These are phyloP conservation scores for Suhomyces panamericanus DNA, from an alignment of 1,139 yeast species.

Conservation along the genomic window DNA sequence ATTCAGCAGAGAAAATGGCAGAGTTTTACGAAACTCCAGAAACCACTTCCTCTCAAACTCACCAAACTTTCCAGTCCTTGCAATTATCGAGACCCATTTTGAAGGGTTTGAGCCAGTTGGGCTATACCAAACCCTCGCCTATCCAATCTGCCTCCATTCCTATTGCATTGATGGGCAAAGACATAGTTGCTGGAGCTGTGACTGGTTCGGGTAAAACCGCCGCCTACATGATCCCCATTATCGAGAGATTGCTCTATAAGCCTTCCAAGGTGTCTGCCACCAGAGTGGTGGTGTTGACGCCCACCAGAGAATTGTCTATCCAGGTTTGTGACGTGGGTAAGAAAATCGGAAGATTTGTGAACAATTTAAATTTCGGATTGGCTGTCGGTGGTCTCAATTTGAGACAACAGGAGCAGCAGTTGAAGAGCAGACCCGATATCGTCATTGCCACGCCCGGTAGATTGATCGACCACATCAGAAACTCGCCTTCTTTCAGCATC, in stretches of 20 bases:
- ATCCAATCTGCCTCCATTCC: slow-evolving; percentile 95
- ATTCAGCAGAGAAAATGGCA: slow-evolving; percentile 71
- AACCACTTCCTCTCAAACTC: slow-evolving; percentile 43
- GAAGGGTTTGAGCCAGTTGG: slow-evolving; percentile 76
- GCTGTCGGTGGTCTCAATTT: slow-evolving; percentile 98
- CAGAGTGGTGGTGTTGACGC: slow-evolving; percentile 85
- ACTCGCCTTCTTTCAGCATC: slow-evolving; percentile 89
- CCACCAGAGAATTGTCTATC: slow-evolving; percentile 97
- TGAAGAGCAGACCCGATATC: slow-evolving; percentile 88
- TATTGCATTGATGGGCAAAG: slow-evolving; percentile 87
- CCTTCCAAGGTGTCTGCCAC: slow-evolving; percentile 86
- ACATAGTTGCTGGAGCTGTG: slow-evolving; percentile 98
- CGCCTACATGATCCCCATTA: slow-evolving; percentile 93
- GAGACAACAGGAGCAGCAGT: slow-evolving; percentile 91
- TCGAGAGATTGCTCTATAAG: slow-evolving; percentile 86
- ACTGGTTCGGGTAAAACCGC: slow-evolving; percentile 99
- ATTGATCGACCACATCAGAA: slow-evolving; percentile 92
- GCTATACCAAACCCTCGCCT: slow-evolving; percentile 85
- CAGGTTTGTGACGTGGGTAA: slow-evolving; percentile 94
- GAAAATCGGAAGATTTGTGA: slow-evolving; percentile 75
- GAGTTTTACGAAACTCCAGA: slow-evolving; percentile 63
- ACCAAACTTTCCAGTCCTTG: slow-evolving; percentile 69
- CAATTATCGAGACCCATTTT: slow-evolving; percentile 87
- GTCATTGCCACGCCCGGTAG: slow-evolving; percentile 98
- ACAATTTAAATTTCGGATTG: slow-evolving; percentile 76